phyloP scores from a whole-genome alignment of 2,329 filamentous ascomycete genomes.

The Zymoseptoria ardabiliae region DNA sequence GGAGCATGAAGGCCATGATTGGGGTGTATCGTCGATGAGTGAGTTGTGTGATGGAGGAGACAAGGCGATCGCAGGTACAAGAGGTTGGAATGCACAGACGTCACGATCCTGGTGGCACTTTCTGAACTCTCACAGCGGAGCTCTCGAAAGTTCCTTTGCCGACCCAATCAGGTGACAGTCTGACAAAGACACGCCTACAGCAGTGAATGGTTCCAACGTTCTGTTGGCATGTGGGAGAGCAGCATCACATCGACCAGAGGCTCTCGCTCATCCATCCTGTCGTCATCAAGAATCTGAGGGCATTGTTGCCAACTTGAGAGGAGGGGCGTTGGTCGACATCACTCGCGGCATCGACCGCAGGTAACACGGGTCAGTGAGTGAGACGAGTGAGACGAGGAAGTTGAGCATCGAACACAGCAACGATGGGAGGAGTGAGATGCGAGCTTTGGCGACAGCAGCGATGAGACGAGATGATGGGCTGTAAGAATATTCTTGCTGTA shows the following conservation, averaged over 20 bases:
- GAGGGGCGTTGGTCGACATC: too few species aligned
- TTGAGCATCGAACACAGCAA: not conserved
- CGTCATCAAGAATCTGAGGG: too few species aligned
- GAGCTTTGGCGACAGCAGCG: not conserved
- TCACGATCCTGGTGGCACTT: not conserved
- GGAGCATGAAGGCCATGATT: conserved; percentile 57
- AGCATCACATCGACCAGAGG: too few species aligned
- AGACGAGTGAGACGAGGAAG: not conserved
- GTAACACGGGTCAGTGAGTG: not conserved
- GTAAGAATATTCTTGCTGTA: not conserved
- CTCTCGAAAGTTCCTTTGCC: not conserved
- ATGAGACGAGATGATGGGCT: not conserved
- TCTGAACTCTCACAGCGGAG: not conserved
- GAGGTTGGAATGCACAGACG: not conserved
- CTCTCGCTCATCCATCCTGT: too few species aligned
- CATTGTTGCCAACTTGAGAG: not conserved
- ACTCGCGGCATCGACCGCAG: not conserved
- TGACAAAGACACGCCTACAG: not conserved
- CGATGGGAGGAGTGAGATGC: not conserved
- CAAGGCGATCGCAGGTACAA: not conserved
- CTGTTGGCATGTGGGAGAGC: too few species aligned
- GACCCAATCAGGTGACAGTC: not conserved
- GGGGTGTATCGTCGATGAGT: not conserved
- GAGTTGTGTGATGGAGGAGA: not conserved
- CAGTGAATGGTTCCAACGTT: not conserved